Percentiles rank a stretch among this genome's conserved stretches.
phyloP scores from a whole-genome alignment of 371 early-diverging fungal genomes.

The Thermomucor indicae-seudaticae region DNA sequence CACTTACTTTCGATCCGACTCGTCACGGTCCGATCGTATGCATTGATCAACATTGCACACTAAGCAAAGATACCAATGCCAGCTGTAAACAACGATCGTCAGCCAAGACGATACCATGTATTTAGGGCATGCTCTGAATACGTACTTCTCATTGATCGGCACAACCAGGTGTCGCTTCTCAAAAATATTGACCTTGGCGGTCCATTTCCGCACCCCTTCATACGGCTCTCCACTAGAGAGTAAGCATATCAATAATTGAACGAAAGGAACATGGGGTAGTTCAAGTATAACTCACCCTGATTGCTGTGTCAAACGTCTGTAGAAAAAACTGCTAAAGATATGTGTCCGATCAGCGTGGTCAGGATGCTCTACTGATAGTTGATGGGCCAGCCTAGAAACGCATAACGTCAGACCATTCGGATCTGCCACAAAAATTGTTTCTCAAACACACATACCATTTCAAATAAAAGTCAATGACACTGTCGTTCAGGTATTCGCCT shows the following conservation, averaged over 20 bases:
- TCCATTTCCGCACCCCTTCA: constrained; percentile 58
- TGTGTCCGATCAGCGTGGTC: constrained; percentile 24
- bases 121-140: background rate
- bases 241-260: no score
- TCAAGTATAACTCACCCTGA: constrained; percentile 18
- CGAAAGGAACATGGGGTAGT: no score
- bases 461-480: constrained; percentile 54
- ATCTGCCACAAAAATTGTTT: background rate
- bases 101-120: background rate
- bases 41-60: constrained; percentile 47
- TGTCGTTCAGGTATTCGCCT: constrained; percentile 57
- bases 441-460: constrained; percentile 28
- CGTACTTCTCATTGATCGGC: constrained; percentile 66
- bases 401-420: background rate
- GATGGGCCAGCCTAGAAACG: constrained; percentile 8
- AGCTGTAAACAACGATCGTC: constrained; percentile 12
- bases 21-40: background rate
- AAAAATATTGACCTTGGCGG: constrained; percentile 59
- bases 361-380: background rate
- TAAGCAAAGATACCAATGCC: constrained; percentile 71
- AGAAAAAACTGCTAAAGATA: constrained; percentile 57
- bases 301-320: constrained; percentile 33
- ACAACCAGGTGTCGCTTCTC: constrained; percentile 52
- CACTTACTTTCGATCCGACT: constrained; percentile 1
- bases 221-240: constrained; percentile 23